Conservation (phyloP, 2,329 filamentous ascomycete species). For the Parastagonospora avenae region DNA sequence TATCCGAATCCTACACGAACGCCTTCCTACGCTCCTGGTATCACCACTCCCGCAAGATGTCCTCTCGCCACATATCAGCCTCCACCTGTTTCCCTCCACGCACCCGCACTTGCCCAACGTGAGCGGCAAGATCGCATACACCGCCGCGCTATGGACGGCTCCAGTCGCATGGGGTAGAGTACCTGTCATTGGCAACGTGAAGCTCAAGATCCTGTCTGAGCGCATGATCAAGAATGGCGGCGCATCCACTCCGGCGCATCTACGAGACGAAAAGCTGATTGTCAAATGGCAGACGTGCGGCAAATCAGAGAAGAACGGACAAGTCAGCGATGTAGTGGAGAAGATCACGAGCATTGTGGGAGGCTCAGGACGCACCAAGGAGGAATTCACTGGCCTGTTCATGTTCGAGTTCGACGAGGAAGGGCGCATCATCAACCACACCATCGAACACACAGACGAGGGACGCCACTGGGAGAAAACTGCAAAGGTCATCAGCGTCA, state of each 20-base stretch:
- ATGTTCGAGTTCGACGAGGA: conserved; percentile 93
- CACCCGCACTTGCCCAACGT: conserved; percentile 92
- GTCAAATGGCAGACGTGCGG: conserved; percentile 84
- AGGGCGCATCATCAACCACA: conserved; percentile 83
- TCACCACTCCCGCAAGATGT: conserved; percentile 67
- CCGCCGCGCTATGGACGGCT: conserved; percentile 92
- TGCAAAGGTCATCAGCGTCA: conserved; percentile 84
- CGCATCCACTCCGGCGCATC: conserved; percentile 37
- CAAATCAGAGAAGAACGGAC: conserved; percentile 54
- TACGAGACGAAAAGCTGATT: conserved; percentile 76
- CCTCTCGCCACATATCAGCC: conserved; percentile 64
- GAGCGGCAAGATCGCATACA: conserved; percentile 86
- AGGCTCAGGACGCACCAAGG: conserved; percentile 50
- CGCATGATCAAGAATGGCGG: conserved; percentile 72
- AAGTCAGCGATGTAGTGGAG: conserved; percentile 56
- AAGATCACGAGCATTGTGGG: conserved; percentile 63
- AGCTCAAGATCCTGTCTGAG: conserved; percentile 84
- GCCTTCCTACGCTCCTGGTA: conserved; percentile 64
- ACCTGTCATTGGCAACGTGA: conserved; percentile 87
- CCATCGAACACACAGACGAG: conserved; percentile 91
- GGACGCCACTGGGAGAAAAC: conserved; percentile 82
- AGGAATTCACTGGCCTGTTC: conserved; percentile 89
- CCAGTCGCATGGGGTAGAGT: conserved; percentile 95
- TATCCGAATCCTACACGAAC: conserved; percentile 65
- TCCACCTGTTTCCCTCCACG: conserved; percentile 72